Conservation (phyloP, 345 rosid species). For the Leavenworthia alabamica region DNA sequence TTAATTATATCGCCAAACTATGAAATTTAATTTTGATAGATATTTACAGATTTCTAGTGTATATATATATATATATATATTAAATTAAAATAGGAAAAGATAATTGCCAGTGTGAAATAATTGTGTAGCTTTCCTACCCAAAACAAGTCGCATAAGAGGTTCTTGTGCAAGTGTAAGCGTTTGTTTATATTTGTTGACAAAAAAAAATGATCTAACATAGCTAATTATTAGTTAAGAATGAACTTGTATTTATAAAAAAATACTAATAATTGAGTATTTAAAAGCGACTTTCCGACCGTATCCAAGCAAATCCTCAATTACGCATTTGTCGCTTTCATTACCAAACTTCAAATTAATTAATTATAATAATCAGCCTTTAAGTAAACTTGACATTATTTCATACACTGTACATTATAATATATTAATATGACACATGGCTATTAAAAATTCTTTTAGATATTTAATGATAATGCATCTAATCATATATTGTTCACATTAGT, state of each 20-base stretch:
- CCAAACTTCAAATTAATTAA: background rate
- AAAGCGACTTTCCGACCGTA: conserved; percentile 5
- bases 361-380: background rate
- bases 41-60: no score
- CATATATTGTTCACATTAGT: background rate
- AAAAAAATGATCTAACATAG: background rate
- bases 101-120: background rate
- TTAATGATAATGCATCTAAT: background rate
- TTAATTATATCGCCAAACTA: no score
- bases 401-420: background rate
- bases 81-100: no score
- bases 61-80: no score
- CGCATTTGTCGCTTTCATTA: conserved; percentile 14
- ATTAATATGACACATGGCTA: background rate
- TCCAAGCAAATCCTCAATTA: background rate
- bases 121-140: background rate
- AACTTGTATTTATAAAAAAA: no score
- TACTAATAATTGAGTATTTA: background rate
- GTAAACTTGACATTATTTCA: conserved; percentile 5
- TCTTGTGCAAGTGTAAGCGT: background rate
- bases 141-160: background rate
- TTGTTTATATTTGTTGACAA: background rate
- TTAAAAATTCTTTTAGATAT: background rate
- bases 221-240: no score
- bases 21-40: no score